phyloP scores from a whole-genome alignment of 768 basidiomycete species.

The Termitomyces sp. region DNA sequence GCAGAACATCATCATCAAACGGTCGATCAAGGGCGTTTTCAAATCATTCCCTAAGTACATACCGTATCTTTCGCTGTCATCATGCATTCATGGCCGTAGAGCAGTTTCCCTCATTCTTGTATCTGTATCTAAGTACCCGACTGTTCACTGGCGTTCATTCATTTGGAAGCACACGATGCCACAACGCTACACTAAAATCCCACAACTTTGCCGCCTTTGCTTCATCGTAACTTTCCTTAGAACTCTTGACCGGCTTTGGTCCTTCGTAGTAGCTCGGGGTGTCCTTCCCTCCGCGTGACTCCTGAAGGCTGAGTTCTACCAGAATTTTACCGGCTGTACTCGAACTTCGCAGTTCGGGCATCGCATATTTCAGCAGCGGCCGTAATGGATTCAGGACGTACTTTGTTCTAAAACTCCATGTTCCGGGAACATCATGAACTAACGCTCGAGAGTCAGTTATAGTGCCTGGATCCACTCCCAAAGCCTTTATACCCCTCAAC shows the following conservation, averaged over 20 bases:
- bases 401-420: conserved; percentile 1
- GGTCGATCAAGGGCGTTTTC: neutral
- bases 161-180: neutral
- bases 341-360: conserved; percentile 1
- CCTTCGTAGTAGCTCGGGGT: neutral
- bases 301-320: neutral
- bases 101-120: neutral
- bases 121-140: neutral
- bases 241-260: neutral
- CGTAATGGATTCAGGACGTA: conserved; percentile 3
- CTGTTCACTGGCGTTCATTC: no score
- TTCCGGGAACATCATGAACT: neutral
- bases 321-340: neutral
- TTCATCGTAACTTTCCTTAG: conserved; percentile 3
- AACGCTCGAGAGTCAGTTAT: conserved; percentile 4
- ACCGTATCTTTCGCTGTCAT: no score
- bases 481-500: neutral
- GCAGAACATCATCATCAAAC: neutral
- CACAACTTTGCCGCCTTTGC: neutral
- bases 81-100: neutral
- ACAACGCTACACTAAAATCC: conserved; percentile 1
- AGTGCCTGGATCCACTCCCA: conserved; percentile 3
- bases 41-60: no score
- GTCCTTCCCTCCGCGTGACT: neutral
- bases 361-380: neutral